Conservation (phyloP, 345 rosid species). For the Eucalyptus shirleyi region DNA sequence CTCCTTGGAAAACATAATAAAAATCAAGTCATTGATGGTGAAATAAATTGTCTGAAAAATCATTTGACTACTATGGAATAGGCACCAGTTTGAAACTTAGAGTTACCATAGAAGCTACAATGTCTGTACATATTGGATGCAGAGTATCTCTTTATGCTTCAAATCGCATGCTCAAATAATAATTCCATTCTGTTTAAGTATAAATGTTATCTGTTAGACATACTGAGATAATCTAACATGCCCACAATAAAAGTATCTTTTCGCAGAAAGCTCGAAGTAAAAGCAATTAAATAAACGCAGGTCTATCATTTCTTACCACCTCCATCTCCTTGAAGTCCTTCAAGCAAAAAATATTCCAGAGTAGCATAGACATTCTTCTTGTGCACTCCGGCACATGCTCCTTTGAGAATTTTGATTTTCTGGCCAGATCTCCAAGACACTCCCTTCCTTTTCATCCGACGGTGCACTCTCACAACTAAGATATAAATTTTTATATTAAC, state of each 20-base stretch:
- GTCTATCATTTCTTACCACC: conserved; percentile 35
- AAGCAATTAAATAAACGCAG: not conserved
- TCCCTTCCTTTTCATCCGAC: conserved; percentile 27
- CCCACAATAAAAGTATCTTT: not conserved
- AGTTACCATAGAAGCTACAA: not conserved
- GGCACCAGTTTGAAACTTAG: not conserved
- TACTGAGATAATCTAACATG: not conserved
- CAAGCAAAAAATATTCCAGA: conserved; percentile 55
- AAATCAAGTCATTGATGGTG: not conserved
- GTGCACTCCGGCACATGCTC: conserved; percentile 39
- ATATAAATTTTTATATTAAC: not conserved
- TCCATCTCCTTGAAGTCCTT: conserved; percentile 56
- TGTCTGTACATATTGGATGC: not conserved
- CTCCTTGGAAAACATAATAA: not conserved
- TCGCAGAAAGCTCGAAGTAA: not conserved
- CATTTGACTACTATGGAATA: not conserved
- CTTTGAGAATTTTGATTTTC: conserved; percentile 50
- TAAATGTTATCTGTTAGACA: not conserved
- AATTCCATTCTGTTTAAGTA: not conserved
- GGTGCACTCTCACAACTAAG: conserved; percentile 56
- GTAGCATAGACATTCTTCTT: conserved; percentile 40
- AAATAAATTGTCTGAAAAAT: not conserved
- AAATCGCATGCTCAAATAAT: not conserved
- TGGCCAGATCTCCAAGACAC: conserved; percentile 42
- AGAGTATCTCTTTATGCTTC: not conserved